These are phyloP conservation scores for Melocanna baccifera DNA, from an alignment of 176 grass and related monocot species.

Conservation along the genomic window DNA sequence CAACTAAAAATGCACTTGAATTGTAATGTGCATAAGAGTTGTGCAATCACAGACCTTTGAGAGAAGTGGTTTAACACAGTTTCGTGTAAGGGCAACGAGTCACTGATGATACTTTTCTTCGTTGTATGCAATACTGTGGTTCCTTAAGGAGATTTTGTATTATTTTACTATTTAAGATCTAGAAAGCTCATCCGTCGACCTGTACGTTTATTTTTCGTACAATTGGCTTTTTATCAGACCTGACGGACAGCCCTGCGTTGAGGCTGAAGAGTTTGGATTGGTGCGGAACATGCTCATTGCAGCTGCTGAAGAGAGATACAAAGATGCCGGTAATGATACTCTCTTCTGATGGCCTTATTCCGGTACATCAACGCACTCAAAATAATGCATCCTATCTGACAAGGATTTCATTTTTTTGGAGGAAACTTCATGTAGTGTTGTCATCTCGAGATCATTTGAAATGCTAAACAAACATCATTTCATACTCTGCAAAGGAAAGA, in stretches of 20 bases:
- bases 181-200: not conserved
- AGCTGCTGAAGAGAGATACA: conserved; percentile 86
- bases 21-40: too few relatives aligned
- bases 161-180: not conserved
- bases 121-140: not conserved
- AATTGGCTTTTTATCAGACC: conserved; percentile 44
- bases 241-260: conserved; percentile 71
- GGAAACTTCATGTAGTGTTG: not conserved
- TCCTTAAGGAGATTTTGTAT: not conserved
- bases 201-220: not conserved
- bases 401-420: too few relatives aligned
- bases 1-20: too few relatives aligned
- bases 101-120: not conserved
- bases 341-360: not conserved
- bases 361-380: not conserved
- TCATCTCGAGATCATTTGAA: not conserved
- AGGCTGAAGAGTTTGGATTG: conserved; percentile 74
- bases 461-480: not conserved
- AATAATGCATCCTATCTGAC: not conserved
- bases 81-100: not conserved
- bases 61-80: too few relatives aligned
- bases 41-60: too few relatives aligned
- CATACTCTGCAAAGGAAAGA: too few relatives aligned
- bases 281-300: conserved; percentile 76
- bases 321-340: conserved; percentile 68